A percentile compares a stretch with the other conserved stretches of the same genome.
These are phyloP conservation scores for Tulasnella sp. DNA, from an alignment of 768 basidiomycete species.

Conservation along the genomic window DNA sequence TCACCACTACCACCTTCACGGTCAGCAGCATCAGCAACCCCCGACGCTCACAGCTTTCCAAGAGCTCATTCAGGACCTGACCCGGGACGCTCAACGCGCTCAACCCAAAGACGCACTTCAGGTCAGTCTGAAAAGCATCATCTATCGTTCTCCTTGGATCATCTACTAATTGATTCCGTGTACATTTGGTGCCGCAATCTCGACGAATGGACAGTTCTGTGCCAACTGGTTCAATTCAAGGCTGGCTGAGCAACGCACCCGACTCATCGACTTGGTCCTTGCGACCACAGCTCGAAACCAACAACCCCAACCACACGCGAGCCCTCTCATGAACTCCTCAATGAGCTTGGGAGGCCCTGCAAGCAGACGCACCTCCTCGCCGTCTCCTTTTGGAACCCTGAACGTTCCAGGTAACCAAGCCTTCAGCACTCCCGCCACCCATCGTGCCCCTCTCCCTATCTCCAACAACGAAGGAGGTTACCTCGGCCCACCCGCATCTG, in stretches of 20 bases:
- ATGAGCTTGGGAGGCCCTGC: constrained; percentile 37
- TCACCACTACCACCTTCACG: background rate
- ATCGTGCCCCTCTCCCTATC: constrained; percentile 39
- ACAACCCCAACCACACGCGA: constrained; percentile 48
- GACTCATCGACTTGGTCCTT: constrained; percentile 58
- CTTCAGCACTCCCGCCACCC: constrained; percentile 61
- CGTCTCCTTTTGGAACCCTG: constrained; percentile 67
- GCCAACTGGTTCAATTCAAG: constrained; percentile 92
- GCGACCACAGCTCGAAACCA: constrained; percentile 50
- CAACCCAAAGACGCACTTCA: constrained; percentile 90
- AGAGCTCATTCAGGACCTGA: constrained; percentile 74
- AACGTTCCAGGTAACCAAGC: constrained; percentile 76
- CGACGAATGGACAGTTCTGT: constrained; percentile 49
- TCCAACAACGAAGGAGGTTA: constrained; percentile 15
- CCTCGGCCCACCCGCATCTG: constrained; percentile 43
- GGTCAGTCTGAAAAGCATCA: constrained; percentile 34
- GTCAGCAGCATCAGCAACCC: background rate
- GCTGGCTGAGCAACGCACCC: constrained; percentile 76
- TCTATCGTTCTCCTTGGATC: background rate
- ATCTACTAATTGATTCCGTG: background rate
- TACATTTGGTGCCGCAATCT: background rate
- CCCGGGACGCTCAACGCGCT: constrained; percentile 77
- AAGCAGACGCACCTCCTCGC: constrained; percentile 48
- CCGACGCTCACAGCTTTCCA: constrained; percentile 60
- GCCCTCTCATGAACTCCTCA: constrained; percentile 50